These are phyloP conservation scores for Russula griseocarnosa DNA, from an alignment of 768 basidiomycete genomes.

Conservation along the genomic window DNA sequence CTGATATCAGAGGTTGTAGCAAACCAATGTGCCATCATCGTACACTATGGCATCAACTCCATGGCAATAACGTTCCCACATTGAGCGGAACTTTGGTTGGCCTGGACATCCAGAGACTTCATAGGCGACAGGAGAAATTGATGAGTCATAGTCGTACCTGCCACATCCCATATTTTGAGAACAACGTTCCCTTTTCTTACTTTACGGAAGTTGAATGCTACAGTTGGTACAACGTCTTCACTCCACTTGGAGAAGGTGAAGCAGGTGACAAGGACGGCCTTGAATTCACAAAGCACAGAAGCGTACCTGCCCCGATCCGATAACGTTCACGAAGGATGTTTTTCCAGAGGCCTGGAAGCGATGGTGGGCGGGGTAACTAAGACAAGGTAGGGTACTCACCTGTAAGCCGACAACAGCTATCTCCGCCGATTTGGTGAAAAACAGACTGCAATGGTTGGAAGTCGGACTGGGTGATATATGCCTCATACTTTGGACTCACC, in stretches of 20 bases:
- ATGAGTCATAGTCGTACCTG: constrained; percentile 48
- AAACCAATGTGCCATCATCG: constrained; percentile 31
- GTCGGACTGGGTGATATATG: not conserved
- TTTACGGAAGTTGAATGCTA: constrained; percentile 88
- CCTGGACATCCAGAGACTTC: constrained; percentile 41
- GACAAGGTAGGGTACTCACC: constrained; percentile 39
- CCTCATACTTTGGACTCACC: constrained; percentile 34
- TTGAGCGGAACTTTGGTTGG: constrained; percentile 89
- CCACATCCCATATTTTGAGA: constrained; percentile 94
- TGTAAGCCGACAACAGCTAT: constrained; percentile 90
- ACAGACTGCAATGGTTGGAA: constrained; percentile 46
- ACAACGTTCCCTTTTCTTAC: constrained; percentile 87
- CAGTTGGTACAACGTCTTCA: constrained; percentile 94
- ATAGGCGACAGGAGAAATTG: not conserved
- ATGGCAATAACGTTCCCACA: constrained; percentile 94
- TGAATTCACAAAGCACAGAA: not conserved
- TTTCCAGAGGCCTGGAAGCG: constrained; percentile 79
- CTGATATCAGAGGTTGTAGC: not conserved
- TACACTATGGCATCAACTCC: constrained; percentile 92
- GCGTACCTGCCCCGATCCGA: constrained; percentile 74
- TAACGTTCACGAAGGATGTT: constrained; percentile 90
- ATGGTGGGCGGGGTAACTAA: not conserved
- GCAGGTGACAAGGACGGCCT: not conserved
- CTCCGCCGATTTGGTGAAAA: constrained; percentile 85
- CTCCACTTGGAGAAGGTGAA: constrained; percentile 58